Evolutionary conservation across 331 rosid species (phyloP).

Genomic region (Quercus phellos): DNA sequence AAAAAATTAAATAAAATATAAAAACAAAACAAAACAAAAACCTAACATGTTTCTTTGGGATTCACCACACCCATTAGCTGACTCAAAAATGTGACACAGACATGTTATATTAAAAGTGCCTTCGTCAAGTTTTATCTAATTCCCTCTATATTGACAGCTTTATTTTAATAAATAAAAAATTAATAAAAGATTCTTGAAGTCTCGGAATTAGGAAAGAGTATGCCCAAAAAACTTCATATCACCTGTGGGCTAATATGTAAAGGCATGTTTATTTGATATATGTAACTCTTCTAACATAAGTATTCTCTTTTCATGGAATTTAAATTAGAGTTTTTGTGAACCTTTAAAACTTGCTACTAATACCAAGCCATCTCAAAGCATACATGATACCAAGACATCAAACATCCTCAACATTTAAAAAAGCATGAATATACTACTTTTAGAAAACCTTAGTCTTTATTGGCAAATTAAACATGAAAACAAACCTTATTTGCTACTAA

Average conservation of each 20-base stretch:
- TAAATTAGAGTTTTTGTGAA: background rate
- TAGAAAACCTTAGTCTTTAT: background rate
- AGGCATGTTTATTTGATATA: background rate
- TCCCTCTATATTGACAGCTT: background rate
- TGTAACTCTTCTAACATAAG: background rate
- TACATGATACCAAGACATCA: background rate
- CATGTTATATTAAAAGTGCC: background rate
- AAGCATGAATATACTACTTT: background rate
- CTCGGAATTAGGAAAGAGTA: background rate
- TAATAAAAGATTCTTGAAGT: background rate
- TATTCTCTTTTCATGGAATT: background rate
- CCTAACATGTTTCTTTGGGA: too few species aligned
- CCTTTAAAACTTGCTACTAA: background rate
- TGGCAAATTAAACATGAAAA: conserved; percentile 35
- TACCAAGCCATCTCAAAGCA: background rate
- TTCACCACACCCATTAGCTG: background rate
- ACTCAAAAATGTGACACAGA: background rate
- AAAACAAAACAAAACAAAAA: background rate
- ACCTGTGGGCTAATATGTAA: background rate
- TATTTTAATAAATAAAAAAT: background rate
- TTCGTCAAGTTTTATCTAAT: too few species aligned
- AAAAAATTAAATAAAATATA: too few species aligned
- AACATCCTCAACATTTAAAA: background rate
- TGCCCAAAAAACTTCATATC: background rate
- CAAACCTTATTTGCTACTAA: conserved; percentile 85